These are phyloP conservation scores for Colletotrichum liriopes DNA, from an alignment of 2,329 filamentous ascomycete genomes.

Conservation along the genomic window DNA sequence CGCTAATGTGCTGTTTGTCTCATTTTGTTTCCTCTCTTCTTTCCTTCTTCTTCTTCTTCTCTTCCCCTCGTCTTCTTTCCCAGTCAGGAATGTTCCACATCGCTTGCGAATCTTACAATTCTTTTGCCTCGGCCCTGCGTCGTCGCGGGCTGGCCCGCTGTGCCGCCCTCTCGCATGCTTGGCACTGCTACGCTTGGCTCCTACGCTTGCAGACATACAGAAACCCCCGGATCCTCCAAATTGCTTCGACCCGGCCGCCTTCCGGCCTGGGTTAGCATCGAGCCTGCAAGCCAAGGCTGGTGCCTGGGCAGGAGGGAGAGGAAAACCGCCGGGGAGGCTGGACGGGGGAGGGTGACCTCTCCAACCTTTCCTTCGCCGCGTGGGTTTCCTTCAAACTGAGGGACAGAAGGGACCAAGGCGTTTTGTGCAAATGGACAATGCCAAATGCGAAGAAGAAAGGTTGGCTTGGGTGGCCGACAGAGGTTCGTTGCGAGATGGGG, in stretches of 20 bases:
- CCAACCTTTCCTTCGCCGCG: too few relatives aligned
- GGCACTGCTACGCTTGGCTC: neutral
- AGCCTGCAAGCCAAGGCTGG: neutral
- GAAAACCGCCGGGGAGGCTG: too few relatives aligned
- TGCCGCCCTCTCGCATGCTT: neutral
- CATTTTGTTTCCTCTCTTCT: neutral
- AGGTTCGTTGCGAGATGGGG: neutral
- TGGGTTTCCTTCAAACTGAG: too few relatives aligned
- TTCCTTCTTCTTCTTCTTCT: neutral
- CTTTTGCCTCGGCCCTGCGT: neutral
- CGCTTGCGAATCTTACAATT: neutral
- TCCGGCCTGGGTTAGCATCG: neutral
- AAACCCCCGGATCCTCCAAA: neutral
- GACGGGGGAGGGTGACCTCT: too few relatives aligned
- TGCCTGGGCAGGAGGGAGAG: neutral
- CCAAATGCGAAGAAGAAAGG: neutral
- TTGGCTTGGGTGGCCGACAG: neutral
- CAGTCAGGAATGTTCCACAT: too few relatives aligned
- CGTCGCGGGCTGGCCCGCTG: neutral
- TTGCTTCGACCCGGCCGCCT: neutral
- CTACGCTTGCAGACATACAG: neutral
- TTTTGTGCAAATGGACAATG: too few relatives aligned
- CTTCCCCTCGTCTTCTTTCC: too few relatives aligned
- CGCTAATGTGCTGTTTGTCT: neutral
- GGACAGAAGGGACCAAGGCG: too few relatives aligned